Percentiles rank a stretch among this genome's conserved stretches.
Evolutionary conservation across 495 filamentous ascomycete genomes (phyloP).

Genomic region (Penicillium manginii): DNA sequence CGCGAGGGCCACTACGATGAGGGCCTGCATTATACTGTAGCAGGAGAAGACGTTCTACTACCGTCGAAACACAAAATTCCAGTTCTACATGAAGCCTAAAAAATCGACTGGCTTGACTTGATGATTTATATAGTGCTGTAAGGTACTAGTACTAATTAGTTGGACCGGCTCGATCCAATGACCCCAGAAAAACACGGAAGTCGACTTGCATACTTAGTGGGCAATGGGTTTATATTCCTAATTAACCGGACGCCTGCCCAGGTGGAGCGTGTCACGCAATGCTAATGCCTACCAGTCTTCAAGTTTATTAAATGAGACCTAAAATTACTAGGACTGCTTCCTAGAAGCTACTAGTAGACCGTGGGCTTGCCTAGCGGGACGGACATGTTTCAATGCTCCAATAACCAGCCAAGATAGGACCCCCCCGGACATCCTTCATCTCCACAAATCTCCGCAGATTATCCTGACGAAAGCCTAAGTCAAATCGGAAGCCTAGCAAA

Average conservation of each 20-base stretch:
- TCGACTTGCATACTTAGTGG: neutral
- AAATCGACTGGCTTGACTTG: no score
- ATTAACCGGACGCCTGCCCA: neutral
- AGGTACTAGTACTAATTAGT: neutral
- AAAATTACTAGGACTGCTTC: neutral
- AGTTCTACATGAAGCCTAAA: no score
- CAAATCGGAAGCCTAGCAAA: neutral
- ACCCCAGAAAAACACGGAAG: conserved; percentile 2
- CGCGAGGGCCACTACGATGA: conserved; percentile 13
- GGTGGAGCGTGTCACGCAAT: neutral
- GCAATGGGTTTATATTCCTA: no score
- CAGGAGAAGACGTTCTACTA: neutral
- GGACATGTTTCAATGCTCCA: neutral
- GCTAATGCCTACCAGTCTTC: neutral
- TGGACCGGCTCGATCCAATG: neutral
- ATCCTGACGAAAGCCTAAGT: neutral
- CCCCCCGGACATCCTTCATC: neutral
- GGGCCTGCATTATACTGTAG: conserved; percentile 10
- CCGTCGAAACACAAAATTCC: neutral
- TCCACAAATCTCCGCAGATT: neutral
- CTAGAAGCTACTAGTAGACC: neutral
- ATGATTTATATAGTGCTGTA: neutral
- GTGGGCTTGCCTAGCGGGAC: neutral
- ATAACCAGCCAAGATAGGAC: neutral
- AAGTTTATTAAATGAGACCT: neutral